phyloP scores from a whole-genome alignment of 352 stramenopile species.

The Phytophthora vignae region DNA sequence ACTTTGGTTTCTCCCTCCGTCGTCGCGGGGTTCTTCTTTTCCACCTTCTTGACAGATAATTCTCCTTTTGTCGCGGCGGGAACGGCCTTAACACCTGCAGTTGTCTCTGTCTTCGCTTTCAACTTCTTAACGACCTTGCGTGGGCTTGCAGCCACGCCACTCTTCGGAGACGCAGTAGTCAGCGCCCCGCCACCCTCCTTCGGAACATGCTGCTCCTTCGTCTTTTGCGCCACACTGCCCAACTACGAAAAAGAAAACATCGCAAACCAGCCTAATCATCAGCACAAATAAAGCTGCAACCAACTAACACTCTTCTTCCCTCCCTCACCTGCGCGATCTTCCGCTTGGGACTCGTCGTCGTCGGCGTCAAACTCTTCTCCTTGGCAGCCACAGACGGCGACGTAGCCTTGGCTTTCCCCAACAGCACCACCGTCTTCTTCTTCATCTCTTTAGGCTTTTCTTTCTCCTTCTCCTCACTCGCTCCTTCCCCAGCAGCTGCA shows the following conservation, averaged over 20 bases:
- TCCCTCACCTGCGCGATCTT: slow-evolving; percentile 16
- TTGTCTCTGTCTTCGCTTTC: background rate
- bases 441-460: too few relatives aligned
- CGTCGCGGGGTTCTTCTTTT: background rate
- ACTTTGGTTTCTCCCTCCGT: background rate
- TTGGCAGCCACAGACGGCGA: background rate
- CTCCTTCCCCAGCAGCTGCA: background rate
- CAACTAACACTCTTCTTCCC: too few relatives aligned
- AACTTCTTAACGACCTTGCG: background rate
- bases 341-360: slow-evolving; percentile 16
- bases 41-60: background rate
- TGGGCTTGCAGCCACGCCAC: background rate
- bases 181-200: slow-evolving; percentile 2
- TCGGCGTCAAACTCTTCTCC: background rate
- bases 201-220: background rate
- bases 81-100: background rate
- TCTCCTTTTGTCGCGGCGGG: background rate
- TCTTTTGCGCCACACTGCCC: background rate
- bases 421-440: slow-evolving; percentile 22
- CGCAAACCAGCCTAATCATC: background rate
- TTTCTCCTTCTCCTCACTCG: background rate
- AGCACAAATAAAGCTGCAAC: background rate
- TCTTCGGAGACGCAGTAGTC: slow-evolving; percentile 10
- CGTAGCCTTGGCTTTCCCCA: slow-evolving; percentile 1
- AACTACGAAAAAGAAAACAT: background rate